Conservation (phyloP, 1,284 basidiomycete genomes). For the Ustilago tritici region DNA sequence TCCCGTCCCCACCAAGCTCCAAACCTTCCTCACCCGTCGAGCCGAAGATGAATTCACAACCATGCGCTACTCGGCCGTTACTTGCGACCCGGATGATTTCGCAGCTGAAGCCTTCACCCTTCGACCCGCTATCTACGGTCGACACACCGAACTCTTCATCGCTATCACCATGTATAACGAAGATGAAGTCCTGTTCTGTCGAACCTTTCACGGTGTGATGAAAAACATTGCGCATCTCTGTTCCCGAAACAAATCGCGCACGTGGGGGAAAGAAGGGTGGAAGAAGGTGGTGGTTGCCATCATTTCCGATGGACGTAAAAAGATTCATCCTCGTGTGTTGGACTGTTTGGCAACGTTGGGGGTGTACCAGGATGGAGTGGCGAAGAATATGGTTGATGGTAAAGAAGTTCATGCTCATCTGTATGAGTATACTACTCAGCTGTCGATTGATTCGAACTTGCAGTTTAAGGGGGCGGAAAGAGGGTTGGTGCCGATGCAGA, state of each 20-base stretch:
- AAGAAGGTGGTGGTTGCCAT: slow-evolving; percentile 81
- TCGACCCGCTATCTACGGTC: slow-evolving; percentile 82
- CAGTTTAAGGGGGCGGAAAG: slow-evolving; percentile 96
- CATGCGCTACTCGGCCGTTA: slow-evolving; percentile 72
- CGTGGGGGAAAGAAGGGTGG: slow-evolving; percentile 97
- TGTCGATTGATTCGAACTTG: slow-evolving; percentile 86
- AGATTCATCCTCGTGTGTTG: slow-evolving; percentile 90
- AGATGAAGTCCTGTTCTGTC: slow-evolving; percentile 90
- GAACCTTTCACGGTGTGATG: slow-evolving; percentile 97
- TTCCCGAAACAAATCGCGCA: slow-evolving; percentile 89
- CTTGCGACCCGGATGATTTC: slow-evolving; percentile 82
- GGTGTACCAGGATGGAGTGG: slow-evolving; percentile 78
- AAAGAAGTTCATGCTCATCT: slow-evolving; percentile 91
- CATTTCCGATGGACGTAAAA: slow-evolving; percentile 91
- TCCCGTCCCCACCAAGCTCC: slow-evolving; percentile 68
- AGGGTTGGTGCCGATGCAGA: slow-evolving; percentile 73
- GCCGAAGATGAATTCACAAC: slow-evolving; percentile 85
- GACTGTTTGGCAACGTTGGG: slow-evolving; percentile 78
- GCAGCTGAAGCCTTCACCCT: slow-evolving; percentile 84
- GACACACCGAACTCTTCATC: slow-evolving; percentile 87
- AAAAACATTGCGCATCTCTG: slow-evolving; percentile 75
- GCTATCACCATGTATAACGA: slow-evolving; percentile 91
- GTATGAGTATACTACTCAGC: slow-evolving; percentile 94
- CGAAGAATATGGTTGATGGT: slow-evolving; percentile 89
- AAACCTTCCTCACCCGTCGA: slow-evolving; percentile 78